These are phyloP conservation scores for Penicillium sp. DNA, from an alignment of 2,329 filamentous ascomycete genomes.

Conservation along the genomic window DNA sequence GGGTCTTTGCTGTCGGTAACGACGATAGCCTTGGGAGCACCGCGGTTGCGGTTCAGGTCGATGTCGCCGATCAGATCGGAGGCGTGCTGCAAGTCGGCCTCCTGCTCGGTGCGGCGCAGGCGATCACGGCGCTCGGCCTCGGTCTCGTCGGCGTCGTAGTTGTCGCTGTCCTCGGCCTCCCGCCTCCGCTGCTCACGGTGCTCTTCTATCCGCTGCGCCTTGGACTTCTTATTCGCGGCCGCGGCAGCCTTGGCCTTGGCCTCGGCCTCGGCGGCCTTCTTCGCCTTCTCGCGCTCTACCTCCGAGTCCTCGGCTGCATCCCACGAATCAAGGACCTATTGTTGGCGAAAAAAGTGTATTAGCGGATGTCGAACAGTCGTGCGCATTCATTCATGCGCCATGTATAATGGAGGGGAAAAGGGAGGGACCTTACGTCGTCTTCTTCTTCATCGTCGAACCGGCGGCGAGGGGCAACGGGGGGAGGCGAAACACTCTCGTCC, in stretches of 20 bases:
- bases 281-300: conserved; percentile 90
- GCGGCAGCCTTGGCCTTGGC: conserved; percentile 86
- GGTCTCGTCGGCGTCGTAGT: conserved; percentile 65
- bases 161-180: conserved; percentile 58
- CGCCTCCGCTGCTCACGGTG: conserved; percentile 62
- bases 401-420: background rate
- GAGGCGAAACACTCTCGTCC: conserved; percentile 53
- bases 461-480: conserved; percentile 51
- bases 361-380: background rate
- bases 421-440: conserved; percentile 64
- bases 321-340: conserved; percentile 89
- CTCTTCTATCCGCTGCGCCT: conserved; percentile 81
- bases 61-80: conserved; percentile 84
- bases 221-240: conserved; percentile 86
- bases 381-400: conserved; percentile 1
- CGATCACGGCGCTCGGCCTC: conserved; percentile 72
- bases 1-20: conserved; percentile 68
- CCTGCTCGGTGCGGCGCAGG: conserved; percentile 76
- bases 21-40: conserved; percentile 64
- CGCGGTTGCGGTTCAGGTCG: conserved; percentile 65
- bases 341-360: background rate
- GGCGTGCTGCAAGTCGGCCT: conserved; percentile 83
- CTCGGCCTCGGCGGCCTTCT: conserved; percentile 80
- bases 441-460: conserved; percentile 94
- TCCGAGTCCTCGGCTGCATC: conserved; percentile 96